Conservation (phyloP, 441 rosid species). For the Pelargonium australe region DNA sequence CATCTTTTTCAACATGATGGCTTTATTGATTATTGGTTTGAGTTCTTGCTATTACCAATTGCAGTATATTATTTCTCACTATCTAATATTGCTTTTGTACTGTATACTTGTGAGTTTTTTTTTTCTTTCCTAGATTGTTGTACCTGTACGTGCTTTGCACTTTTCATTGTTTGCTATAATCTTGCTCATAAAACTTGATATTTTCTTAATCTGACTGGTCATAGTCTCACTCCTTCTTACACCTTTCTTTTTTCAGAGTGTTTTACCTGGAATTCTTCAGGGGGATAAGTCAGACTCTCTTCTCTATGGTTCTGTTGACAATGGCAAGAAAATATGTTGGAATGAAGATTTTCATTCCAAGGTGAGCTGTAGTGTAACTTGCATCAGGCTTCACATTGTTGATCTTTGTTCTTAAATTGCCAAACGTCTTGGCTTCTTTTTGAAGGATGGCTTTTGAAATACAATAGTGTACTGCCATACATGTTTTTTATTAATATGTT, state of each 20-base stretch:
- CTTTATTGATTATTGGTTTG: not conserved
- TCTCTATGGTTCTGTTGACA: slow-evolving; percentile 97
- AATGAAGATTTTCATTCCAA: slow-evolving; percentile 90
- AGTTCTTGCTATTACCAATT: not conserved
- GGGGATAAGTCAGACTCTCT: slow-evolving; percentile 98
- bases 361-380: slow-evolving; percentile 39
- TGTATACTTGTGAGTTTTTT: too few relatives aligned
- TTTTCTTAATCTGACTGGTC: too few relatives aligned
- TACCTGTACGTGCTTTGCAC: too few relatives aligned
- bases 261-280: slow-evolving; percentile 99
- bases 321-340: slow-evolving; percentile 99
- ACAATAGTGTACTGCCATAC: not conserved
- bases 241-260: slow-evolving; percentile 52
- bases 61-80: not conserved
- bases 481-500: not conserved
- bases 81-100: not conserved
- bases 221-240: not conserved
- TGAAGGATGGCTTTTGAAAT: not conserved
- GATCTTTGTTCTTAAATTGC: not conserved
- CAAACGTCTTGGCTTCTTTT: not conserved
- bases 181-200: too few relatives aligned
- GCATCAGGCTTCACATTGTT: not conserved
- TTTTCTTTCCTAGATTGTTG: too few relatives aligned
- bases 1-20: too few relatives aligned
- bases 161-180: too few relatives aligned